These are phyloP conservation scores for Emmonsia crescens DNA, from an alignment of 2,329 filamentous ascomycete genomes.

Conservation along the genomic window DNA sequence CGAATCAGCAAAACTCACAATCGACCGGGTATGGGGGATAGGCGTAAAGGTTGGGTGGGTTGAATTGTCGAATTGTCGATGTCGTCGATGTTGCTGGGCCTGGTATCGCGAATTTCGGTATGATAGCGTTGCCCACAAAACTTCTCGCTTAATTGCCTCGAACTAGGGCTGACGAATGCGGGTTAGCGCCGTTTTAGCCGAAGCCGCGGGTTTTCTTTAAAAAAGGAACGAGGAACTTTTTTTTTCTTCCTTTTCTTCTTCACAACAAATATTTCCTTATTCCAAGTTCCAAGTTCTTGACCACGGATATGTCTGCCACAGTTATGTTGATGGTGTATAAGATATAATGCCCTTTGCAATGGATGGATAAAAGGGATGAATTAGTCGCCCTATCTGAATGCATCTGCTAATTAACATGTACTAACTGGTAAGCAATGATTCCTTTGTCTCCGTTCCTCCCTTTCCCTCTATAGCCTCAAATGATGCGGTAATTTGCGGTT, in stretches of 20 bases:
- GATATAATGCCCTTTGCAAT: not conserved
- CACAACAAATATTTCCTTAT: not conserved
- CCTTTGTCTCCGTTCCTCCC: slow-evolving; percentile 5
- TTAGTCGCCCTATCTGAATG: not conserved
- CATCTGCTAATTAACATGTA: not conserved
- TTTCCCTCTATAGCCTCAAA: slow-evolving; percentile 23
- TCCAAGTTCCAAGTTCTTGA: not conserved
- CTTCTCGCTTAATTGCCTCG: slow-evolving; percentile 14
- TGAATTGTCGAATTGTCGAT: slow-evolving; percentile 14
- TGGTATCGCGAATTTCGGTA: slow-evolving; percentile 15
- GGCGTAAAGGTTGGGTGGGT: slow-evolving; percentile 9
- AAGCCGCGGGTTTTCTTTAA: slow-evolving; percentile 2
- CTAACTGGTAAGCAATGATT: slow-evolving; percentile 15
- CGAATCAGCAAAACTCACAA: slow-evolving; percentile 10
- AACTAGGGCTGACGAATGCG: slow-evolving; percentile 11
- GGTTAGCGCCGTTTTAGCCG: slow-evolving; percentile 11
- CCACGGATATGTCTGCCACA: not conserved
- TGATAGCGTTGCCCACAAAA: slow-evolving; percentile 14
- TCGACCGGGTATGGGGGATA: slow-evolving; percentile 11
- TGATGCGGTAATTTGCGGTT: slow-evolving; percentile 99
- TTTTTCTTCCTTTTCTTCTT: slow-evolving; percentile 12
- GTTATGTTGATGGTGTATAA: not conserved
- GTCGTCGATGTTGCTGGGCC: slow-evolving; percentile 14
- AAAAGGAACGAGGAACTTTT: slow-evolving; percentile 4
- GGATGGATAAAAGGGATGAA: not conserved